phyloP scores from a whole-genome alignment of 495 filamentous ascomycete species.

The Neurospora sp. region DNA sequence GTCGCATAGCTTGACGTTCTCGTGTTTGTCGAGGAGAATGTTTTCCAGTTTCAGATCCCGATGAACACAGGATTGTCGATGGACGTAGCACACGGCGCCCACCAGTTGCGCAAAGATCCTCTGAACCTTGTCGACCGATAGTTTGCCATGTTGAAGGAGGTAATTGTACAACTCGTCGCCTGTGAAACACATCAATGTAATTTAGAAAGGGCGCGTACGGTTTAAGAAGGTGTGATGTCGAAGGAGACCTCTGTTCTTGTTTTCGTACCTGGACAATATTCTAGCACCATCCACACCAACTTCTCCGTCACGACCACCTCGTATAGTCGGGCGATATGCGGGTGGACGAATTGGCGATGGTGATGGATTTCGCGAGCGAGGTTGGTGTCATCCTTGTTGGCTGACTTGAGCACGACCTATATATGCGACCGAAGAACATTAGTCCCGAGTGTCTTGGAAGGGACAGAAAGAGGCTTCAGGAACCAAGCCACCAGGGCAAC shows the following conservation, averaged over 20 bases:
- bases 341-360: constrained; percentile 94
- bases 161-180: constrained; percentile 97
- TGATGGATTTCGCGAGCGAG: constrained; percentile 96
- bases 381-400: constrained; percentile 90
- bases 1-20: constrained; percentile 97
- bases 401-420: constrained; percentile 94
- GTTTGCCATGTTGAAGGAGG: constrained; percentile 71
- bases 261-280: constrained; percentile 84
- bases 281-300: constrained; percentile 90
- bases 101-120: constrained; percentile 94
- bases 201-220: not conserved
- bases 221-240: not conserved
- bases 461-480: not conserved
- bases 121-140: constrained; percentile 83
- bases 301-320: constrained; percentile 95
- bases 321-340: constrained; percentile 92
- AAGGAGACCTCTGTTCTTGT: not conserved
- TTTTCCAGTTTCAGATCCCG: constrained; percentile 96
- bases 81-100: constrained; percentile 90
- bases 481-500: constrained; percentile 7
- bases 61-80: constrained; percentile 91
- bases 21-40: constrained; percentile 90
- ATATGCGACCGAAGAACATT: not conserved
- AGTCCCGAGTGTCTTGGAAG: not conserved
- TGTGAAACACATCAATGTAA: constrained; percentile 26